A percentile compares a stretch with the other conserved stretches of the same genome.
Evolutionary conservation across 1,284 basidiomycete genomes (phyloP).

Genomic region (Heterobasidion irregulare): DNA sequence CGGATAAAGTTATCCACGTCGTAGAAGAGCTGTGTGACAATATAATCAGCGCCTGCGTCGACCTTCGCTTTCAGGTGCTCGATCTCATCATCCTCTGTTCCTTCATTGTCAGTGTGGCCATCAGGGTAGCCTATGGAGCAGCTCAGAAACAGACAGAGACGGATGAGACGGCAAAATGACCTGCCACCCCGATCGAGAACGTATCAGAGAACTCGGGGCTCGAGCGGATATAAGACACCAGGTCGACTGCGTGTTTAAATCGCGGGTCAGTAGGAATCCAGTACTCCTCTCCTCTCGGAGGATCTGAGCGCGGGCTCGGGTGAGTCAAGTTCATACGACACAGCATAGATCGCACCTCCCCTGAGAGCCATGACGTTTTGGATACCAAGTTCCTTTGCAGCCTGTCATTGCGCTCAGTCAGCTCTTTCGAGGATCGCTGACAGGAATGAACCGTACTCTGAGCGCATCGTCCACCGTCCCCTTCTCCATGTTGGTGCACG

Average conservation of each 20-base stretch:
- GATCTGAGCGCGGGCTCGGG: constrained; percentile 44
- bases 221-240: constrained; percentile 85
- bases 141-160: constrained; percentile 12
- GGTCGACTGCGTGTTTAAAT: constrained; percentile 85
- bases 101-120: constrained; percentile 70
- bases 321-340: not conserved
- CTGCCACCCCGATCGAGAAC: constrained; percentile 91
- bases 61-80: constrained; percentile 81
- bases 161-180: constrained; percentile 28
- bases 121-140: constrained; percentile 76
- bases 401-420: constrained; percentile 30
- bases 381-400: constrained; percentile 78
- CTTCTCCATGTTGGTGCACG: constrained; percentile 95
- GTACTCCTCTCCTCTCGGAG: constrained; percentile 88
- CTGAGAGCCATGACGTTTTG: constrained; percentile 89
- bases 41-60: constrained; percentile 92
- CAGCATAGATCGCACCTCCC: constrained; percentile 45
- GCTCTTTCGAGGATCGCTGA: not conserved
- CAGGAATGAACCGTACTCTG: constrained; percentile 40
- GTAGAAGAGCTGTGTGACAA: constrained; percentile 97
- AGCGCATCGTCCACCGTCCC: constrained; percentile 83
- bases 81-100: constrained; percentile 66
- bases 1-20: constrained; percentile 79
- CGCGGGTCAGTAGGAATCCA: constrained; percentile 82
- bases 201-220: constrained; percentile 72